Evolutionary conservation across 805 yeast genomes (phyloP), one percentile per base, ranked within the genome.

Genomic region (Torulaspora gathmanii): DNA sequence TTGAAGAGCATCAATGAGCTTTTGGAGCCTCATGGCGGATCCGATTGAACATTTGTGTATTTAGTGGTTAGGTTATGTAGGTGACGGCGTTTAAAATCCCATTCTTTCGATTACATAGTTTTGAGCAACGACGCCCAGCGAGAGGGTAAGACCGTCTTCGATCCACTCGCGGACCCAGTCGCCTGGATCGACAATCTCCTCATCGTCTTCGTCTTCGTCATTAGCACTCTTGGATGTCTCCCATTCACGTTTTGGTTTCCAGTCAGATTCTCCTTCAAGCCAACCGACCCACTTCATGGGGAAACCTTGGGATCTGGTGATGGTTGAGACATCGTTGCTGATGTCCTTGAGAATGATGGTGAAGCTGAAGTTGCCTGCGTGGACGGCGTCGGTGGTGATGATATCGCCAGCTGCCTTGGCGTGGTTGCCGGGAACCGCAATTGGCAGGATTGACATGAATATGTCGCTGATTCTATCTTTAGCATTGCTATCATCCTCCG

Each of bases 271-370:
- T 7, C 61, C 60, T 45, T 61, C 65, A n/a, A 91, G 73, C 99
- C 99, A 93, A n/a, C 78, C 70, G 8, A 89, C 83, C 99, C 99
- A 93, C 60, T 79, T 82, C 37, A 78, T 62, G 9, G 99, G 98
- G 71, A 88, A 84, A 5, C 95, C 80, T 65, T 93, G 99, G 0
- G 98, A 86, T 54, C 83, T 81, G 40, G 87, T 82, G 23, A 79
- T 74, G 36, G 87, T 75, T 6, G 82, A 75, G 51, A 93, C 79
- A 51, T 80, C 77, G 67, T 93, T 91, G 30, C 84, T 80, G 34
- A 80, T 78, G 60, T 93, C 99, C 53, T 79, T 78, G 54, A 93
- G 71, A 16, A 86, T 76, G 28, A 89, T 71, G 7, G 87, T 78
- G 63, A 93, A 90, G 31, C 79, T 77, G 61, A 91, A 90, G 10